Evolutionary conservation across 345 rosid genomes (phyloP).

Genomic region (Rhizophora mangle): DNA sequence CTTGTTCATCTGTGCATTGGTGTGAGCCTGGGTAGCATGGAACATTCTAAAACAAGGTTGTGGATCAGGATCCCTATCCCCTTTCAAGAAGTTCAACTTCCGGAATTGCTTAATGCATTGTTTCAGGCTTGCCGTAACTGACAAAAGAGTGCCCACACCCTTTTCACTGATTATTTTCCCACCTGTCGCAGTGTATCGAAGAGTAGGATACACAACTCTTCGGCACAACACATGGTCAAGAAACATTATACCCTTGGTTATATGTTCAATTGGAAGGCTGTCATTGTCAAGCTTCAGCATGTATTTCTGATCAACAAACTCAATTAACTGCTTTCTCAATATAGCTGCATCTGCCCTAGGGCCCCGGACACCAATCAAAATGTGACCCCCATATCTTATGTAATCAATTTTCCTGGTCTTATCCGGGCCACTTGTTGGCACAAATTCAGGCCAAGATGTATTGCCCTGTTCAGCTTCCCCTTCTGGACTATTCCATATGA

Average conservation of each 20-base stretch:
- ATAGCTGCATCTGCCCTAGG: conserved; percentile 95
- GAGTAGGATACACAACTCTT: conserved; percentile 93
- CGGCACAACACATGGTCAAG: conserved; percentile 96
- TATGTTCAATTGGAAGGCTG: conserved; percentile 85
- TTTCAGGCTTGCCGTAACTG: conserved; percentile 90
- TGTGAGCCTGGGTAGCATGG: conserved; percentile 95
- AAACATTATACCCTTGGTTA: conserved; percentile 95
- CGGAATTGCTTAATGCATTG: conserved; percentile 92
- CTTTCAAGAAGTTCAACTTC: conserved; percentile 76
- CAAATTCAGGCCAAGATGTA: conserved; percentile 98
- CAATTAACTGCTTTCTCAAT: conserved; percentile 85
- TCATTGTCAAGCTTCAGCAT: conserved; percentile 89
- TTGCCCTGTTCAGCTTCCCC: conserved; percentile 94
- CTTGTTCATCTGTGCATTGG: conserved; percentile 93
- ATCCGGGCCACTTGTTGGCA: conserved; percentile 98
- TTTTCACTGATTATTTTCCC: conserved; percentile 98
- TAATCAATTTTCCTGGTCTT: conserved; percentile 92
- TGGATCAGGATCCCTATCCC: conserved; percentile 93
- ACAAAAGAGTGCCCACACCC: conserved; percentile 94
- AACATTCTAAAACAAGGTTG: conserved; percentile 98
- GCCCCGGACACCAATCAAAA: conserved; percentile 85
- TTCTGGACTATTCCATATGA: conserved; percentile 88
- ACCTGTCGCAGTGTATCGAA: conserved; percentile 89
- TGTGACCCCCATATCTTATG: conserved; percentile 84
- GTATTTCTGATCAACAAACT: conserved; percentile 88